Evolutionary conservation across 148 eudicot genomes (phyloP), one percentile per base, ranked within the genome.

Genomic region (Pharnaceum exiguum): DNA sequence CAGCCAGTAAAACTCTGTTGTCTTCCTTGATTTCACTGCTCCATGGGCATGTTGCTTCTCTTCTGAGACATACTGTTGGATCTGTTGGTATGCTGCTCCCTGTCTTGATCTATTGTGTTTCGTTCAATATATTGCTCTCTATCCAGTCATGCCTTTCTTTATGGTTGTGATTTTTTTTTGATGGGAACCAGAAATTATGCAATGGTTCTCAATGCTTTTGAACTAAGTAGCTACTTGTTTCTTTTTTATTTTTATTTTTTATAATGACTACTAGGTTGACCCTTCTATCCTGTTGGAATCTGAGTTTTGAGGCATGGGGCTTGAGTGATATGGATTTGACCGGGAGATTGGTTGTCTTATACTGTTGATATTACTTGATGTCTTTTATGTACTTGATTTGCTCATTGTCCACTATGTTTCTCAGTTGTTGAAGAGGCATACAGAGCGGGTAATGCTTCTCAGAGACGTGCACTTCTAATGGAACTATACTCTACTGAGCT

Each of bases 401-500:
- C 8, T 31, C 51, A 49, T 46, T 62, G 7, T 10, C 51, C 19
- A 35, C 18, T 45, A 11, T 7, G 7, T 18, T 29, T 69, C 47
- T 55, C 77, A 94, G 99, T 89, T 54, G 72, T 89, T 60, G 99
- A 94, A 52, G 85, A 94, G 67, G 87, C 91, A 31, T 94, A 89
- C 67, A 74, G 71, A 29, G 55, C 82, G 79, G 87, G 77, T 19
- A 94, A 79, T 72, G 93, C 95, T 36, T 38, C 75, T 52, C 99
- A 94, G 67, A 94, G 79, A 61, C 99, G 85, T 46, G 63, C 73
- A 50, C 77, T 94, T 70, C 65, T 94, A 78, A 66, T 76, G 82
- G 99, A 94, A 74, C 68, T 89, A 36, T 94, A 89, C 61, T 94
- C 96, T 35, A 79, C 96, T 2, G 99, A 94, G 82, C 89, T 94